Percentiles rank a stretch among this genome's conserved stretches.
phyloP scores from a whole-genome alignment of 1,139 yeast genomes.

The Blastobotrys malaysiensis region DNA sequence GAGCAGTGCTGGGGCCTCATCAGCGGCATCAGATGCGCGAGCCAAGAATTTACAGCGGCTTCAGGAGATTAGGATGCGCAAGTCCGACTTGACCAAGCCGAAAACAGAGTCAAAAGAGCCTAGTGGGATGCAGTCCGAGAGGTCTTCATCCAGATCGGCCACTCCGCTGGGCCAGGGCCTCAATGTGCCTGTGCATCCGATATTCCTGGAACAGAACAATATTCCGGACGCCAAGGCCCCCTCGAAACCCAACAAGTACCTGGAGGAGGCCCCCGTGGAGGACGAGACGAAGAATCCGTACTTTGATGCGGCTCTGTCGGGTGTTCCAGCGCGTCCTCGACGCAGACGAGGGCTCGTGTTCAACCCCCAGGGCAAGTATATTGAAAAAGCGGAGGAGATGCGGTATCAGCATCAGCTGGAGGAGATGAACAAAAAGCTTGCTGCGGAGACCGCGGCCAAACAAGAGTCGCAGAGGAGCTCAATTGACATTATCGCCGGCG shows the following conservation, averaged over 20 bases:
- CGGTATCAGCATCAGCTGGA: constrained; percentile 40
- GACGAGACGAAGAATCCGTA: constrained; percentile 50
- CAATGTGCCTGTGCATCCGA: constrained; percentile 57
- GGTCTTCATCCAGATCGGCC: neutral
- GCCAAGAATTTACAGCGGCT: constrained; percentile 2
- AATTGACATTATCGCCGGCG: constrained; percentile 48
- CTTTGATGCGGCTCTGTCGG: constrained; percentile 37
- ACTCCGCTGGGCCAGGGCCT: constrained; percentile 27
- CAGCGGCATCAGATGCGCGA: neutral
- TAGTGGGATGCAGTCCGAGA: neutral
- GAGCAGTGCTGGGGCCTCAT: neutral
- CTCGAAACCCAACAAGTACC: constrained; percentile 10
- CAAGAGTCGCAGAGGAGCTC: constrained; percentile 23
- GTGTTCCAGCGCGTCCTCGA: constrained; percentile 11
- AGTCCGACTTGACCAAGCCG: constrained; percentile 2
- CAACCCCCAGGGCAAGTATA: constrained; percentile 57
- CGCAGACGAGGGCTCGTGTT: constrained; percentile 42
- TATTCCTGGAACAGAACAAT: constrained; percentile 30
- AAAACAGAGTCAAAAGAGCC: neutral
- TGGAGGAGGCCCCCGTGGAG: constrained; percentile 5
- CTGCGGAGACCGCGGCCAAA: constrained; percentile 12
- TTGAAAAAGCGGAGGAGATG: constrained; percentile 49
- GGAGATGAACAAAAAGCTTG: constrained; percentile 30
- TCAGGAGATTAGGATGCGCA: constrained; percentile 10
- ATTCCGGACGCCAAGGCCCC: neutral